A percentile compares a stretch with the other conserved stretches of the same genome.
Conservation (phyloP, 257 asterid genomes). For the Solanum microdontum region DNA sequence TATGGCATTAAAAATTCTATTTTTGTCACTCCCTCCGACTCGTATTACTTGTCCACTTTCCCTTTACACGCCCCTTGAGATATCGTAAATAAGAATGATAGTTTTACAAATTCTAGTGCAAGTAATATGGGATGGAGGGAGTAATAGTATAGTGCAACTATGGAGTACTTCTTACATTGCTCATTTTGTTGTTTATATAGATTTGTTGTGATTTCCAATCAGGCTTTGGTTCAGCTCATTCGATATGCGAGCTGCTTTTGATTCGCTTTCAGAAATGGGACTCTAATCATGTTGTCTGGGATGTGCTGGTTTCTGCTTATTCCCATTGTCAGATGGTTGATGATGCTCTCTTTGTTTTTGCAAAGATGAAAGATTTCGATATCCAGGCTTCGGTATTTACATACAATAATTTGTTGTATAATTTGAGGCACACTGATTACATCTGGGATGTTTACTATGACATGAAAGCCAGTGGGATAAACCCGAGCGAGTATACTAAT, state of each 20-base stretch:
- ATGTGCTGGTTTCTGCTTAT: conserved; percentile 55
- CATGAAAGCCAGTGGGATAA: conserved; percentile 32
- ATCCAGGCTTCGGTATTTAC: conserved; percentile 51
- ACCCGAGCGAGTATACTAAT: conserved; percentile 40
- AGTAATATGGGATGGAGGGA: background rate
- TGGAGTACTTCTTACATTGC: conserved; percentile 12
- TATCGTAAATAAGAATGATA: background rate
- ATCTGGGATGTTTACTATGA: conserved; percentile 41
- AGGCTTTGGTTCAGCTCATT: conserved; percentile 78
- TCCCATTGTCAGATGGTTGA: conserved; percentile 44
- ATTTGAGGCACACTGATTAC: conserved; percentile 41
- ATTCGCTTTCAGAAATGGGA: conserved; percentile 35
- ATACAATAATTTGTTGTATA: conserved; percentile 52
- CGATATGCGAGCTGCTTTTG: conserved; percentile 51
- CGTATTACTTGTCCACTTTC: background rate
- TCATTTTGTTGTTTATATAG: conserved; percentile 32
- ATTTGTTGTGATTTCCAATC: conserved; percentile 35
- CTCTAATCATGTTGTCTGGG: conserved; percentile 50
- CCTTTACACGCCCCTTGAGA: background rate
- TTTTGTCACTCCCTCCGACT: background rate
- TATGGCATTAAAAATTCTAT: background rate
- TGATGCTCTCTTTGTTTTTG: conserved; percentile 55
- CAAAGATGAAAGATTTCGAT: conserved; percentile 51
- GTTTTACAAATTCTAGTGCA: background rate
- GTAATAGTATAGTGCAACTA: background rate